A percentile compares a stretch with the other conserved stretches of the same genome.
These are phyloP conservation scores for Craspedostauros australis DNA, from an alignment of 108 stramenopile species.

Conservation along the genomic window DNA sequence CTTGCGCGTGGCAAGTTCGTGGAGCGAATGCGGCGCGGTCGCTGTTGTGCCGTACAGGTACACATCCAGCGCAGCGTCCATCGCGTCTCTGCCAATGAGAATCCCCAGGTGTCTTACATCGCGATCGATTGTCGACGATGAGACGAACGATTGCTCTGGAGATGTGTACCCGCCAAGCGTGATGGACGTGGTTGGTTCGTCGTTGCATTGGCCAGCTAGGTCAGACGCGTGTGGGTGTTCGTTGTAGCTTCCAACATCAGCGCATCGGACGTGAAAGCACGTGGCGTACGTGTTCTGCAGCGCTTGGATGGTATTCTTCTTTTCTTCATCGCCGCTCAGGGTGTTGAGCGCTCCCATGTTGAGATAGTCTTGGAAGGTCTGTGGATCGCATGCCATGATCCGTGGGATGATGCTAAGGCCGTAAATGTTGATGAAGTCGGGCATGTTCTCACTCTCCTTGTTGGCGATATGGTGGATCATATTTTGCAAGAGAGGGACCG, in stretches of 20 bases:
- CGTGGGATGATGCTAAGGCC: slow-evolving; percentile 43
- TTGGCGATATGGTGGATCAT: slow-evolving; percentile 49
- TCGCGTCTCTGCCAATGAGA: too few relatives aligned
- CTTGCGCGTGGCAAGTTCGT: too few relatives aligned
- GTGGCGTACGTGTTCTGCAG: slow-evolving; percentile 37
- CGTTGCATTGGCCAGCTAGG: slow-evolving; percentile 18
- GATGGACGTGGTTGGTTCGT: not conserved
- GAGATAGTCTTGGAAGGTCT: slow-evolving; percentile 22
- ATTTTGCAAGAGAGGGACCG: slow-evolving; percentile 69
- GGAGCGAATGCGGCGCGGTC: too few relatives aligned
- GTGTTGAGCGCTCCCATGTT: slow-evolving; percentile 13
- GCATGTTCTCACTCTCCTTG: slow-evolving; percentile 6
- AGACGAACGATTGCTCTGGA: not conserved
- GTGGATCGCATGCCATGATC: slow-evolving; percentile 37
- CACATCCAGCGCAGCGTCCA: too few relatives aligned
- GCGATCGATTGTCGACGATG: slow-evolving; percentile 33
- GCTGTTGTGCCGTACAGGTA: too few relatives aligned
- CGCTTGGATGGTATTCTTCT: slow-evolving; percentile 13
- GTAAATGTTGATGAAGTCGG: slow-evolving; percentile 43
- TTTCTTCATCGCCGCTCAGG: slow-evolving; percentile 3
- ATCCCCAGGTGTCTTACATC: slow-evolving; percentile 44
- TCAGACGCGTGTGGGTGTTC: too few relatives aligned
- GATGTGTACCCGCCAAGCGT: slow-evolving; percentile 15
- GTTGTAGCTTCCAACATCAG: slow-evolving; percentile 39
- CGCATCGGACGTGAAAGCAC: slow-evolving; percentile 47